phyloP scores from a whole-genome alignment of 2,329 filamentous ascomycete genomes.

The Arthroderma sp. region DNA sequence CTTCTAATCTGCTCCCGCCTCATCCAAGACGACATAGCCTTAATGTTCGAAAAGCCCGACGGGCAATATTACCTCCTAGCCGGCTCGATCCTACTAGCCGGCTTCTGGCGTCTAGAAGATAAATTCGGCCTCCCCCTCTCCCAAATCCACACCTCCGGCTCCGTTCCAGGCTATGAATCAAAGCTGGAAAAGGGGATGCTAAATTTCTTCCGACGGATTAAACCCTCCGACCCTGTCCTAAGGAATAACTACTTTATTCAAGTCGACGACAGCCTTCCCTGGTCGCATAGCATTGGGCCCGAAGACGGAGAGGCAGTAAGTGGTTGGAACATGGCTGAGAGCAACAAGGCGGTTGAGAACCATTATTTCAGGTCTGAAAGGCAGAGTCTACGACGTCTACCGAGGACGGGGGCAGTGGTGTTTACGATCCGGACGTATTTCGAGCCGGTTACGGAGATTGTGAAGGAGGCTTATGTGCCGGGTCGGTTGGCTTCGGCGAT shows the following conservation, averaged over 20 bases:
- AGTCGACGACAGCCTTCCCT: constrained; percentile 63
- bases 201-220: constrained; percentile 63
- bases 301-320: constrained; percentile 54
- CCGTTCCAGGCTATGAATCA: constrained; percentile 58
- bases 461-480: constrained; percentile 60
- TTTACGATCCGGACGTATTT: constrained; percentile 78
- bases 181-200: constrained; percentile 67
- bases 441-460: constrained; percentile 54
- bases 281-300: constrained; percentile 61
- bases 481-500: constrained; percentile 65
- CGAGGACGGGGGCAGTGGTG: constrained; percentile 44
- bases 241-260: constrained; percentile 83
- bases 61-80: constrained; percentile 72
- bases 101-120: constrained; percentile 72
- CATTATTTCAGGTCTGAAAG: constrained; percentile 68
- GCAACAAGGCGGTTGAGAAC: constrained; percentile 56
- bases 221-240: constrained; percentile 52
- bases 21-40: constrained; percentile 67
- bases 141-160: constrained; percentile 65
- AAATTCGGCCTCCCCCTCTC: constrained; percentile 68
- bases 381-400: constrained; percentile 54
- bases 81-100: constrained; percentile 60
- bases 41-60: constrained; percentile 66
- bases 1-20: constrained; percentile 62
- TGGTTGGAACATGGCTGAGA: constrained; percentile 60